Evolutionary conservation across 139 green algal species (phyloP).

Genomic region (Chara braunii): DNA sequence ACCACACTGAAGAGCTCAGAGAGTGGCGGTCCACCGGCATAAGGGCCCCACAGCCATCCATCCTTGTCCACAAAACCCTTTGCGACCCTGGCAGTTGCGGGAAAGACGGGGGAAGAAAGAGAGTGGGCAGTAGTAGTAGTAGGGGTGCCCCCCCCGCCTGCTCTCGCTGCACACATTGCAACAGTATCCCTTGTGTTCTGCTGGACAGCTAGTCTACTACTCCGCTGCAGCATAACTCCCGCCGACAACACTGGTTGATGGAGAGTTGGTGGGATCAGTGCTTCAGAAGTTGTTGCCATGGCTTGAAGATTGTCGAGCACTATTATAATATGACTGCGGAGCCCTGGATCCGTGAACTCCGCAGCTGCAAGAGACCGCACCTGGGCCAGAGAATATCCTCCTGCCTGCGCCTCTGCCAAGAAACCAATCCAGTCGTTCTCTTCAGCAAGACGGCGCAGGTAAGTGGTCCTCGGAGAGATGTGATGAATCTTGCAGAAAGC

Average conservation of each 20-base stretch:
- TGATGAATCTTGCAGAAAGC: conserved; percentile 11
- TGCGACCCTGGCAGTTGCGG: neutral
- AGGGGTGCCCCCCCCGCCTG: neutral
- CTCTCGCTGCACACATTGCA: neutral
- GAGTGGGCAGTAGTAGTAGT: neutral
- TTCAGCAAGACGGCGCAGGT: conserved; percentile 8
- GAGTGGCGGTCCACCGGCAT: neutral
- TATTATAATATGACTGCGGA: neutral
- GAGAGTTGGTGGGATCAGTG: no score
- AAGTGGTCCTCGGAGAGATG: conserved; percentile 2
- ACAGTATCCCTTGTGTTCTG: neutral
- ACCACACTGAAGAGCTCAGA: conserved; percentile 17
- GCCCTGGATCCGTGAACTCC: neutral
- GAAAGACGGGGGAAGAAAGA: no score
- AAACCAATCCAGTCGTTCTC: conserved; percentile 20
- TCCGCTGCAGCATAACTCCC: neutral
- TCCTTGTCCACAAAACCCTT: neutral
- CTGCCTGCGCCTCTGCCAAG: conserved; percentile 15
- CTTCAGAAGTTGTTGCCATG: no score
- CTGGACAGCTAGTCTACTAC: neutral
- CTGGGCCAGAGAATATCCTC: neutral
- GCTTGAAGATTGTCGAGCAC: neutral
- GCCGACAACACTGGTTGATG: neutral
- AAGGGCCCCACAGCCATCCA: neutral
- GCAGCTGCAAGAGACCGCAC: neutral